Evolutionary conservation across 768 basidiomycete species (phyloP).

Genomic region (Hypholoma fasciculare): DNA sequence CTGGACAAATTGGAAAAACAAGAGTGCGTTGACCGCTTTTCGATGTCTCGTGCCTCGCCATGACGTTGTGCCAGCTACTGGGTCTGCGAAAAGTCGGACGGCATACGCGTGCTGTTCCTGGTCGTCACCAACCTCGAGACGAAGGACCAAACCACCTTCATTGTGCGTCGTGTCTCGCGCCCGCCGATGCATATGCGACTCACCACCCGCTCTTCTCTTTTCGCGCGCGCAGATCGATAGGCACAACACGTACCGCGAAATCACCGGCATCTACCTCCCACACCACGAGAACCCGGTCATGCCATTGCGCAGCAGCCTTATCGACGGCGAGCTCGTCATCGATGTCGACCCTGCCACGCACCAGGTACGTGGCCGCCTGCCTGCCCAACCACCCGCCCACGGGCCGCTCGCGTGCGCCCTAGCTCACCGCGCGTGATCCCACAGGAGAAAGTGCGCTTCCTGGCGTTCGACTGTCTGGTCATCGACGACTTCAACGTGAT

Average conservation of each 20-base stretch:
- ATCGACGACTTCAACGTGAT: constrained; percentile 87
- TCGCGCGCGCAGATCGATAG: constrained; percentile 77
- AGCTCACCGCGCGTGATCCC: constrained; percentile 6
- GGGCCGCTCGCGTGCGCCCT: not conserved
- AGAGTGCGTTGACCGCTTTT: constrained; percentile 57
- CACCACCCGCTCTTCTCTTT: not conserved
- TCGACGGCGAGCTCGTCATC: constrained; percentile 94
- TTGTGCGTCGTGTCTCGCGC: constrained; percentile 52
- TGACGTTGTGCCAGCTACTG: constrained; percentile 68
- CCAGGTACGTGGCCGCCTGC: constrained; percentile 43
- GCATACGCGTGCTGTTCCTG: constrained; percentile 85
- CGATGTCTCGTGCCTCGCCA: not conserved
- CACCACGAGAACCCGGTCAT: constrained; percentile 72
- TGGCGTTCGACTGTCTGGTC: constrained; percentile 93
- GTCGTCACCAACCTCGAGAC: constrained; percentile 58
- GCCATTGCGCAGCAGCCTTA: constrained; percentile 74
- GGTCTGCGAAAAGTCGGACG: constrained; percentile 99
- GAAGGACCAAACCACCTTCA: constrained; percentile 62
- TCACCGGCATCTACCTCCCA: constrained; percentile 84
- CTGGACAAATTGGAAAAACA: constrained; percentile 75
- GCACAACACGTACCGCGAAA: constrained; percentile 80
- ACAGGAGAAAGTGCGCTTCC: constrained; percentile 79
- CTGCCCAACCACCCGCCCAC: not conserved
- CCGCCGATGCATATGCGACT: not conserved
- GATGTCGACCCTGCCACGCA: constrained; percentile 81